These are phyloP conservation scores for Pleurostoma richardsiae DNA, from an alignment of 2,329 filamentous ascomycete species.

Conservation along the genomic window DNA sequence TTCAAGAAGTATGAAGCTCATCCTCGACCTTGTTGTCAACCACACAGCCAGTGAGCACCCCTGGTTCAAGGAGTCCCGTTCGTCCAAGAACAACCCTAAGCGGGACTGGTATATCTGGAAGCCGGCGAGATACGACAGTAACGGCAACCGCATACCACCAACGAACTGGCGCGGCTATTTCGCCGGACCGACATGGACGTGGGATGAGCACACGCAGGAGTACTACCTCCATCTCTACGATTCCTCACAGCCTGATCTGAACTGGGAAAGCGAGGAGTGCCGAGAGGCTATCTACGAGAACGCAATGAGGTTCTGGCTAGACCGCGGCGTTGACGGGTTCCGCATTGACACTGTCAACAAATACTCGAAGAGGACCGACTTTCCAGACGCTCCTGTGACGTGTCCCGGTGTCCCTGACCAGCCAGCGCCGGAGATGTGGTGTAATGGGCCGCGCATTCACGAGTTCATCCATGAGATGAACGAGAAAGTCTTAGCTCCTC, in stretches of 20 bases:
- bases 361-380: slow-evolving; percentile 55
- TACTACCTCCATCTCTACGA: slow-evolving; percentile 61
- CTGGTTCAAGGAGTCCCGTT: slow-evolving; percentile 53
- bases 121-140: slow-evolving; percentile 43
- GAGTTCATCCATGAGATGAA: slow-evolving; percentile 59
- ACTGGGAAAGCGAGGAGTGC: slow-evolving; percentile 67
- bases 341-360: slow-evolving; percentile 66
- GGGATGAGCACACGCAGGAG: slow-evolving; percentile 43
- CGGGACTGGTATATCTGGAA: slow-evolving; percentile 65
- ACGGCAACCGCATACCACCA: slow-evolving; percentile 51
- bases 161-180: slow-evolving; percentile 51
- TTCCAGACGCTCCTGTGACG: slow-evolving; percentile 45
- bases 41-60: slow-evolving; percentile 55
- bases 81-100: slow-evolving; percentile 43
- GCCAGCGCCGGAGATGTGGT: slow-evolving; percentile 45
- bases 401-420: slow-evolving; percentile 30
- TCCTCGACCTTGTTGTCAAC: slow-evolving; percentile 71
- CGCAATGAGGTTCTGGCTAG: slow-evolving; percentile 69
- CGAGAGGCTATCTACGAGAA: slow-evolving; percentile 61
- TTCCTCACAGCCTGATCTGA: slow-evolving; percentile 68
- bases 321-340: slow-evolving; percentile 61
- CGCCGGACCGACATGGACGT: slow-evolving; percentile 45
- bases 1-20: slow-evolving; percentile 55
- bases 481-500: slow-evolving; percentile 42
- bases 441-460: slow-evolving; percentile 57